Conservation (phyloP, 78 protist species). For the Anaeramoeba flamelloides region DNA sequence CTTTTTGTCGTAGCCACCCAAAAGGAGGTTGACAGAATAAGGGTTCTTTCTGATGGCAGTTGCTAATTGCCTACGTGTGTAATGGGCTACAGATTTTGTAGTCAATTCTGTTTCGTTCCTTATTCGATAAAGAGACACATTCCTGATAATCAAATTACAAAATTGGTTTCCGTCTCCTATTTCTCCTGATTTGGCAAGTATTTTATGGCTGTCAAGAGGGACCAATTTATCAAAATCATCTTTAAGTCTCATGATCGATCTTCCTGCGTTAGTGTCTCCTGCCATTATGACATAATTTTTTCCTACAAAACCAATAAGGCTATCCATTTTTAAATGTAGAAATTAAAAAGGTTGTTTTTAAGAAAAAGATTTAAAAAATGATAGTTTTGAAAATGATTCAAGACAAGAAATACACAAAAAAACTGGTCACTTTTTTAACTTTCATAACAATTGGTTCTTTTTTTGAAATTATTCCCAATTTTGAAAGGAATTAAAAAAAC, state of each 20-base stretch:
- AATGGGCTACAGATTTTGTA: conserved; percentile 33
- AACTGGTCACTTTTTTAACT: too few relatives aligned
- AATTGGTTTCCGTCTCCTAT: conserved; percentile 27
- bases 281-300: conserved; percentile 21
- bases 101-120: conserved; percentile 6
- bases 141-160: conserved; percentile 21
- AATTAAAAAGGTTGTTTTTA: too few relatives aligned
- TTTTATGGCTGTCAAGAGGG: conserved; percentile 15
- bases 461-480: too few relatives aligned
- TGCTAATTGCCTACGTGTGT: conserved; percentile 28
- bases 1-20: conserved; percentile 43
- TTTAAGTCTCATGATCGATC: conserved; percentile 17
- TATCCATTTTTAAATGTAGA: too few relatives aligned
- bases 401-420: too few relatives aligned
- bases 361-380: too few relatives aligned
- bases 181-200: conserved; percentile 30
- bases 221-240: conserved; percentile 26
- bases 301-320: conserved; percentile 24
- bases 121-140: conserved; percentile 16
- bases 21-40: conserved; percentile 17
- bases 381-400: too few relatives aligned
- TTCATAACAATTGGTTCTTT: too few relatives aligned
- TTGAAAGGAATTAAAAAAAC: too few relatives aligned
- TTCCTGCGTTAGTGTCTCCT: conserved; percentile 8
- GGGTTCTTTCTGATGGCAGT: conserved; percentile 23